Evolutionary conservation across 2,329 filamentous ascomycete species (phyloP), one percentile per base, ranked within the genome.

Genomic region (Colletotrichum higginsianum): DNA sequence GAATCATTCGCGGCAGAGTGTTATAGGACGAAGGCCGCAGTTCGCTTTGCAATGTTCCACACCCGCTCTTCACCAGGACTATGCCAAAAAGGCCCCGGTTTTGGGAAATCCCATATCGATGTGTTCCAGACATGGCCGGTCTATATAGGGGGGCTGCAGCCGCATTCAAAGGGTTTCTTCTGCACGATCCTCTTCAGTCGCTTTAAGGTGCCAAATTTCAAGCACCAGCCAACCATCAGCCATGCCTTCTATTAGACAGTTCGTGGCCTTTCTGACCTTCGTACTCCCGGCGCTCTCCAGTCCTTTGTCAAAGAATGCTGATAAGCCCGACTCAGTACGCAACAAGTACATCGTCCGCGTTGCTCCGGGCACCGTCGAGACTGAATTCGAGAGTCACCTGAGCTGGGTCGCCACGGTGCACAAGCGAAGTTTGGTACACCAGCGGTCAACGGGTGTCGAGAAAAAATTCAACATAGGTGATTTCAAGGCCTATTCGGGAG

Each of bases 401-500:
- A 46, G 35, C 21, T 49, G 23, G 44, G 58, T 61, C 21, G 18
- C 18, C 16, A 21, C 16, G 30, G 58, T 49, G 12, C 58, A 49
- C n/a, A 47, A 18, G 42, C 58, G 44, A 42, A 49, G 58, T 13
- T 13, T 35, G 12, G 21, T 35, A n/a, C 44, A 18, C 30, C 23
- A 38, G 15, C 18, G 30, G 2, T 44, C 61, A n/a, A 38, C 21
- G 15, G 61, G 66, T 4, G 26, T 69, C 21, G 61, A 66, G 52
- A 52, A 56, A 16, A 66, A 42, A 0, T 69, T 66, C 21, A 50
- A 9, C n/a, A 18, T 69, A 16, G 35, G 49, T 6, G 55, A 38
- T 13, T 67, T 60, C 78, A 76, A 82, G 71, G 84, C 82, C 12
- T 86, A 86, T 72, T 80, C 83, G 38, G 83, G 82, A 21, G 73